Evolutionary conservation across 495 filamentous ascomycete genomes (phyloP), one percentile per base, ranked within the genome.

Genomic region (Hypomontagnella monticulosa): DNA sequence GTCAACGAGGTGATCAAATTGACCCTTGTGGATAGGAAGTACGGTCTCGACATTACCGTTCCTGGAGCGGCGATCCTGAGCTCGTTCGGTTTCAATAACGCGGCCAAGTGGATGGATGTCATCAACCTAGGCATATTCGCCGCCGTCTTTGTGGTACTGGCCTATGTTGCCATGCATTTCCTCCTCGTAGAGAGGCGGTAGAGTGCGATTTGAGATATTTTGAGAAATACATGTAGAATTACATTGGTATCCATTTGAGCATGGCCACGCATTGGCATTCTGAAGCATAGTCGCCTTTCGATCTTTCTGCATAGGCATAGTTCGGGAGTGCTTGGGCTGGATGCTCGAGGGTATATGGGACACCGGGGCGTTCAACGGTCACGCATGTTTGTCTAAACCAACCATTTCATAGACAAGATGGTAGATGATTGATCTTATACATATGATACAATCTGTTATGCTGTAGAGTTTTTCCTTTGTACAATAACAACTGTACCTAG

Each of bases 1-100:
- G 95, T 99, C 71, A 99, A 99, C 74, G 95, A 99, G 78, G 95
- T 97, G 49, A 87, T 88, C n/a, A 92, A 89, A 74, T 81, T 98
- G 60, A 92, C 89, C 1, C 84, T 99, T 59, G 85, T 93, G 46
- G 96, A 99, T 70, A 87, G 96, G 72, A 95, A 97, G 76, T 95
- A 92, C 66, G 95, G 95, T 2, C 84, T 99, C 2, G 91, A 98
- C 70, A 99, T 99, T 48, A 93, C 94, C 65, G 93, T 99, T 0
- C 95, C 95, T 0, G 95, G 95, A 14, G 92, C 94, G 0, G 91
- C 94, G 0, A 99, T 99, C 68, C 79, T 99, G 30, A 94, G 89
- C 75, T 89, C 90, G 1, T 98, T 99, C 71, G 95, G 95, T 5
- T 98, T 99, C 71, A 81, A 96, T 62, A 91, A 88, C 8, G 77